Evolutionary conservation across 139 green algal species (phyloP).

Genomic region (Axilococcus clingmanii): DNA sequence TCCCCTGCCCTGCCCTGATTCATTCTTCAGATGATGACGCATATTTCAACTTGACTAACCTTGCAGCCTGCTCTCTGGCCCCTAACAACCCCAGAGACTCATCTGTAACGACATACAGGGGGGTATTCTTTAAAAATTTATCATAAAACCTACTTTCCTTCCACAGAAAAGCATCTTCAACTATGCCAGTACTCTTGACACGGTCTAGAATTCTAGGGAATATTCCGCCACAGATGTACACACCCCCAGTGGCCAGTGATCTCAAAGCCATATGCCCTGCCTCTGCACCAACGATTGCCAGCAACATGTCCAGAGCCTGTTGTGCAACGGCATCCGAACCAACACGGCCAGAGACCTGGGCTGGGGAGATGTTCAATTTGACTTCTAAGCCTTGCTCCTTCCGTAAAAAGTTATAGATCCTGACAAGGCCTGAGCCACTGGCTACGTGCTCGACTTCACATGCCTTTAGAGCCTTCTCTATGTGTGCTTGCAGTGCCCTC

Average conservation of each 20-base stretch:
- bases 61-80: slow-evolving; percentile 43
- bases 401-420: slow-evolving; percentile 87
- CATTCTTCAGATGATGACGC: no score
- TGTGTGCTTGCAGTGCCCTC: slow-evolving; percentile 55
- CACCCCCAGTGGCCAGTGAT: slow-evolving; percentile 63
- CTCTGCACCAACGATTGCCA: slow-evolving; percentile 77
- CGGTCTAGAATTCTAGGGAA: slow-evolving; percentile 56
- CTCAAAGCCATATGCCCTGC: slow-evolving; percentile 62
- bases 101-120: slow-evolving; percentile 66
- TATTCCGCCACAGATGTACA: slow-evolving; percentile 88
- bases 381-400: slow-evolving; percentile 33
- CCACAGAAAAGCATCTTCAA: slow-evolving; percentile 65
- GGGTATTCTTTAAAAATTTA: slow-evolving; percentile 32
- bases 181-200: slow-evolving; percentile 35
- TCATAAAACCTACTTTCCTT: slow-evolving; percentile 34
- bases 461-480: slow-evolving; percentile 53
- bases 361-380: background rate
- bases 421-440: slow-evolving; percentile 73
- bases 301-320: slow-evolving; percentile 84
- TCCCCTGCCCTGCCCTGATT: no score
- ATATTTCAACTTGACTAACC: no score
- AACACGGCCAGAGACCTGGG: slow-evolving; percentile 32
- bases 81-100: slow-evolving; percentile 61
- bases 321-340: slow-evolving; percentile 45
- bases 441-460: slow-evolving; percentile 56